Percentiles rank a stretch among this genome's conserved stretches.
phyloP scores from a whole-genome alignment of 345 rosid genomes.

The Salix arbutifolia region DNA sequence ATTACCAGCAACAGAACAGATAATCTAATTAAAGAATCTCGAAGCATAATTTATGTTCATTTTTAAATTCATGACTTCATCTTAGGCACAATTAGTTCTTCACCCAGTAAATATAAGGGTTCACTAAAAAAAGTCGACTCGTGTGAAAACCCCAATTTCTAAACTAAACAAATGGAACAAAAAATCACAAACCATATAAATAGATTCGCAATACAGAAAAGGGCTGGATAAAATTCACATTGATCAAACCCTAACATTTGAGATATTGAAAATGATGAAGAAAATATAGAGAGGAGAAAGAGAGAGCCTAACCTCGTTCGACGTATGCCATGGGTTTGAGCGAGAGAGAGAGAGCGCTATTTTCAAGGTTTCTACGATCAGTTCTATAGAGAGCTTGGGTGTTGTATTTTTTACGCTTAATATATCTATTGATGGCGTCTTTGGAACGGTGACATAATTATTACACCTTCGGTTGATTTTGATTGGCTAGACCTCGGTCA shows the following conservation, averaged over 20 bases:
- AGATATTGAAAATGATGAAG: background rate
- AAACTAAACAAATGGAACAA: background rate
- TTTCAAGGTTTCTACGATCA: background rate
- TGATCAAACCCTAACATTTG: background rate
- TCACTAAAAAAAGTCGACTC: background rate
- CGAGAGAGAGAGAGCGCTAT: background rate
- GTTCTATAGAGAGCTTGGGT: background rate
- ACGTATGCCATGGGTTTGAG: conserved; percentile 17
- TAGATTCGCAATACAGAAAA: background rate
- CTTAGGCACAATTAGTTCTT: background rate
- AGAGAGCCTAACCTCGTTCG: conserved; percentile 16
- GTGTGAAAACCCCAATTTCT: background rate
- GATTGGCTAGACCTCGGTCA: background rate
- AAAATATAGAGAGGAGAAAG: background rate
- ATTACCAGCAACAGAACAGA: background rate
- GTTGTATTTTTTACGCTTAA: background rate
- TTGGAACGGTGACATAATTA: background rate
- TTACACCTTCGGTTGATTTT: background rate
- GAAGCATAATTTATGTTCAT: background rate
- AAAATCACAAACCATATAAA: background rate
- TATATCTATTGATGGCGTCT: background rate
- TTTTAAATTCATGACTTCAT: background rate
- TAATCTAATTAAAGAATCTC: background rate
- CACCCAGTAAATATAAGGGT: background rate
- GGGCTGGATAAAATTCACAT: background rate